These are phyloP conservation scores for Crucibulum laeve DNA, from an alignment of 768 basidiomycete genomes.

Conservation along the genomic window DNA sequence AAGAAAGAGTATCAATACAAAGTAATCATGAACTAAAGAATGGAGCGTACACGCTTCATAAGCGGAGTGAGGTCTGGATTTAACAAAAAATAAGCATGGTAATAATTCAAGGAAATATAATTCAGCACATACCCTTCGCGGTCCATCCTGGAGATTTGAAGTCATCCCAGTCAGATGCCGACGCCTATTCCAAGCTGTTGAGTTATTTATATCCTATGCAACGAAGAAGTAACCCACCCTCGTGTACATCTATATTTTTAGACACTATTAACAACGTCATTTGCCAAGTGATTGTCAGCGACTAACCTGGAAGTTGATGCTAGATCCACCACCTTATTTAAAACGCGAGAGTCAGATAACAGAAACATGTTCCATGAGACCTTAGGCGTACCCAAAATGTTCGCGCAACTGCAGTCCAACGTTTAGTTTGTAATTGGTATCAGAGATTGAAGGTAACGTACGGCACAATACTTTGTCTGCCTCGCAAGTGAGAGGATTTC, in stretches of 20 bases:
- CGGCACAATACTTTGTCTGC: slow-evolving; percentile 66
- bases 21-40: not conserved
- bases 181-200: slow-evolving; percentile 37
- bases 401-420: slow-evolving; percentile 46
- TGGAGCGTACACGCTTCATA: slow-evolving; percentile 54
- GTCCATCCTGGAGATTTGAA: slow-evolving; percentile 72
- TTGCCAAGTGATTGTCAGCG: not conserved
- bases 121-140: slow-evolving; percentile 40
- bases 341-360: not conserved
- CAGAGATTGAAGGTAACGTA: slow-evolving; percentile 23
- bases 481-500: slow-evolving; percentile 53
- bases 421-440: not conserved
- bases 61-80: slow-evolving; percentile 63
- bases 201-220: not conserved
- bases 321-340: slow-evolving; percentile 47
- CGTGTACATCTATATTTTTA: slow-evolving; percentile 79
- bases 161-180: slow-evolving; percentile 71
- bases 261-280: slow-evolving; percentile 54
- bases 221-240: slow-evolving; percentile 31
- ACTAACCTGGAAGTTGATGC: slow-evolving; percentile 67
- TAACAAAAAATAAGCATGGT: slow-evolving; percentile 2
- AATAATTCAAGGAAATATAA: not conserved
- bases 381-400: slow-evolving; percentile 45
- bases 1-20: slow-evolving; percentile 1
- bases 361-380: not conserved